Conservation (phyloP, 768 basidiomycete species). For the Lentinula aciculospora region DNA sequence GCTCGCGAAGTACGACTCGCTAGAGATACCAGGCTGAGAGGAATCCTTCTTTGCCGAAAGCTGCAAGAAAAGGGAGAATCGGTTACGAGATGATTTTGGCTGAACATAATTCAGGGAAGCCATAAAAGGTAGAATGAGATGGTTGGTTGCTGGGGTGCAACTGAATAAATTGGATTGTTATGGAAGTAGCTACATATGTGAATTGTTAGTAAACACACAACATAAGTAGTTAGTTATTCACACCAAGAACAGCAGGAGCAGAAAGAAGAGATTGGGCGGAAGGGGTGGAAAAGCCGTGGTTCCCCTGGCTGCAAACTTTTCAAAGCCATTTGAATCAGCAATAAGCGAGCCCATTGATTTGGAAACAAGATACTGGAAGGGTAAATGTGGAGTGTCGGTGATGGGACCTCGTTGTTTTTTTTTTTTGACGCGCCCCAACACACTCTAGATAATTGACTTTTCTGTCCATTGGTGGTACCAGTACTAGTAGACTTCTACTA, state of each 20-base stretch:
- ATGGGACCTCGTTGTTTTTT: not conserved
- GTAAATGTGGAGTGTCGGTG: not conserved
- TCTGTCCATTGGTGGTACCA: not conserved
- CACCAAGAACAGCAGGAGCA: not conserved
- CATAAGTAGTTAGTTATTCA: not conserved
- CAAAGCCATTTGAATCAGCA: not conserved
- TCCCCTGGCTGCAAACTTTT: not conserved
- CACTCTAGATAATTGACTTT: not conserved
- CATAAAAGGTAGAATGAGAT: constrained; percentile 4
- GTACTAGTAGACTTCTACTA: not conserved
- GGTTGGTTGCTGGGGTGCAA: constrained; percentile 4
- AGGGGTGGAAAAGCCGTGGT: not conserved
- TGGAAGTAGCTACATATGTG: not conserved
- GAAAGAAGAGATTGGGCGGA: not conserved
- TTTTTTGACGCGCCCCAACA: not conserved
- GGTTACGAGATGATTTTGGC: constrained; percentile 6
- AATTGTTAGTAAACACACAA: not conserved
- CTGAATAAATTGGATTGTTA: not conserved
- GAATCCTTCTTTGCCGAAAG: constrained; percentile 12
- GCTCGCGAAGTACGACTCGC: constrained; percentile 1
- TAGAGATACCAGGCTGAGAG: not conserved
- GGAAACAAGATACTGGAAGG: not conserved
- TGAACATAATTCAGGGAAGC: constrained; percentile 5
- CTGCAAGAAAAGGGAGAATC: constrained; percentile 18
- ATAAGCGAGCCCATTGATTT: constrained; percentile 1